These are phyloP conservation scores for Geranium rotundifolium DNA, from an alignment of 345 rosid genomes.

Conservation along the genomic window DNA sequence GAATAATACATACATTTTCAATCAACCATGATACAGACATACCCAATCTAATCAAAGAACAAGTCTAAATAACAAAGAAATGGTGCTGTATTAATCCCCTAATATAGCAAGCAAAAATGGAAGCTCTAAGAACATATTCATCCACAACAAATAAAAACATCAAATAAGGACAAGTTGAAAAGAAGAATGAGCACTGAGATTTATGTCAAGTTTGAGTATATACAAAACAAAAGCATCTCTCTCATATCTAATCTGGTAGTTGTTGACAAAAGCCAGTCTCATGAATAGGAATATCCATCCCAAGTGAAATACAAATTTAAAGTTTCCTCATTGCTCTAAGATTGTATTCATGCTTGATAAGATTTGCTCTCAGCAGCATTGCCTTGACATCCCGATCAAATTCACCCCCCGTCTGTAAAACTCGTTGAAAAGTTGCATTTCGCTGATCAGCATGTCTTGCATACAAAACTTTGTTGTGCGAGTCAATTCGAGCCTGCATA, in stretches of 20 bases:
- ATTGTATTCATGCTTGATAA: conserved; percentile 72
- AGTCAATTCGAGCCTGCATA: conserved; percentile 90
- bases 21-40: no score
- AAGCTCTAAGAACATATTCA: no score
- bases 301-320: conserved; percentile 17
- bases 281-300: background rate
- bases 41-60: no score
- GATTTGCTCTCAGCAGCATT: conserved; percentile 82
- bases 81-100: no score
- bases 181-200: background rate
- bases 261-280: background rate
- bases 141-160: no score
- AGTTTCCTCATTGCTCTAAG: conserved; percentile 47
- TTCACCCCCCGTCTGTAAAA: conserved; percentile 82
- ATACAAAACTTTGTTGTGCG: conserved; percentile 90
- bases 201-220: background rate
- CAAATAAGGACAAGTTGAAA: no score
- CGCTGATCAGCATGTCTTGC: conserved; percentile 98
- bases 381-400: conserved; percentile 82
- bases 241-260: no score
- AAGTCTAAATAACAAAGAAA: no score
- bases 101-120: no score
- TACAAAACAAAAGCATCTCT: background rate
- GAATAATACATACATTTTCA: no score
- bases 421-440: conserved; percentile 87